These are phyloP conservation scores for Candida ascalaphidarum DNA, from an alignment of 805 yeast species.

Conservation along the genomic window DNA sequence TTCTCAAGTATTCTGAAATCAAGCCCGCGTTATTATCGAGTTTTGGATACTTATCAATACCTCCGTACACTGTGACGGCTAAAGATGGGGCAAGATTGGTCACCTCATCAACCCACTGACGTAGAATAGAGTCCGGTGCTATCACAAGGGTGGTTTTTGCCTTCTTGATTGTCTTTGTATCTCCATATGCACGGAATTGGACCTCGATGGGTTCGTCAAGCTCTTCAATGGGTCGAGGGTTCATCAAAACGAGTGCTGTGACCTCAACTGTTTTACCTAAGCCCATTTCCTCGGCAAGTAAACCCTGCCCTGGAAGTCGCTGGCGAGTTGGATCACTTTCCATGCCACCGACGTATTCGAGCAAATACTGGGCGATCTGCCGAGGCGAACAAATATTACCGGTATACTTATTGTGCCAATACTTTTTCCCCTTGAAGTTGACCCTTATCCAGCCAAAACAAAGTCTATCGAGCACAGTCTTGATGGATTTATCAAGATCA, in stretches of 20 bases:
- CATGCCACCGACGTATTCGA: constrained; percentile 14
- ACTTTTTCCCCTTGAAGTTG: constrained; percentile 2
- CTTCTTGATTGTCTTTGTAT: constrained; percentile 36
- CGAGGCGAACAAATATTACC: constrained; percentile 34
- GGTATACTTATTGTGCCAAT: constrained; percentile 45
- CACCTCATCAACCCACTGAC: constrained; percentile 84
- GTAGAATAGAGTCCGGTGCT: constrained; percentile 75
- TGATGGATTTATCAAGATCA: constrained; percentile 13
- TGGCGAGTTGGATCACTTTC: constrained; percentile 13
- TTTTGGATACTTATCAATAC: constrained; percentile 26
- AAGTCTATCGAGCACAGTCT: constrained; percentile 26
- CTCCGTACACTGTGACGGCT: constrained; percentile 56
- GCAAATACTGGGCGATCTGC: constrained; percentile 17
- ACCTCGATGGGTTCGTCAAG: constrained; percentile 20
- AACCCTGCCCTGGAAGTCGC: constrained; percentile 46
- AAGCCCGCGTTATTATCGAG: constrained; percentile 22
- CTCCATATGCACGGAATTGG: constrained; percentile 26
- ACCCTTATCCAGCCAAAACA: constrained; percentile 46
- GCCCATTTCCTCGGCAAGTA: constrained; percentile 95
- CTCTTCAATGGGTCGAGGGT: constrained; percentile 41
- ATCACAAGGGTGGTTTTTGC: constrained; percentile 72
- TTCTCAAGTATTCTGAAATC: constrained; percentile 46
- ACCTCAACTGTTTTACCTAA: constrained; percentile 91
- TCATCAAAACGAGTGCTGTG: constrained; percentile 52
- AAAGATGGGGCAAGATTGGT: constrained; percentile 48